Conservation (phyloP, 139 green algal species). For the Chlamydomonas sp. region DNA sequence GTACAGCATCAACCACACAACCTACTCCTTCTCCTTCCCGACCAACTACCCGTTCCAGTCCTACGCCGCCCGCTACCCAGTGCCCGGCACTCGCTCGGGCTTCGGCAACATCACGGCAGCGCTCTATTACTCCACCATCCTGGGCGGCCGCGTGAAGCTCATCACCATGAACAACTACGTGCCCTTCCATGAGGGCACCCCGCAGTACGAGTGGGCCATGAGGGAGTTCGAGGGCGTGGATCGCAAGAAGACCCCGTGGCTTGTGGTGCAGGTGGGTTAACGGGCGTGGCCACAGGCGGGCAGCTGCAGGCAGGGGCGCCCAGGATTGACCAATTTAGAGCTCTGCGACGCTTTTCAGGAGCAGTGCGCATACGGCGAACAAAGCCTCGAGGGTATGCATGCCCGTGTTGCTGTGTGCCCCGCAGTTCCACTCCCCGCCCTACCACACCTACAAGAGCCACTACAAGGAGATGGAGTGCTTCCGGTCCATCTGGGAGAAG, state of each 20-base stretch:
- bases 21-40: conserved; percentile 39
- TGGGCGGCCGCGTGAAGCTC: conserved; percentile 28
- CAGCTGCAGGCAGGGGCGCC: no score
- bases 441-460: conserved; percentile 44
- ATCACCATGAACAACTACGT: conserved; percentile 56
- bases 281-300: no score
- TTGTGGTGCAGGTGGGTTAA: not conserved
- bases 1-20: conserved; percentile 38
- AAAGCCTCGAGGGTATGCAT: no score
- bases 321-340: no score
- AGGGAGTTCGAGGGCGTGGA: not conserved
- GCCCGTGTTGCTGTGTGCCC: not conserved
- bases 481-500: conserved; percentile 46
- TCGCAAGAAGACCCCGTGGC: conserved; percentile 15
- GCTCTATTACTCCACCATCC: conserved; percentile 45
- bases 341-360: no score
- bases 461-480: conserved; percentile 59
- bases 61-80: conserved; percentile 35
- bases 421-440: conserved; percentile 18
- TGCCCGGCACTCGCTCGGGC: conserved; percentile 27
- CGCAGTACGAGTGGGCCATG: conserved; percentile 27
- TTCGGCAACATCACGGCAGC: conserved; percentile 39
- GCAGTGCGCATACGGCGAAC: not conserved
- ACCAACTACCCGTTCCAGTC: conserved; percentile 56
- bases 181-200: conserved; percentile 44